phyloP scores from a whole-genome alignment of 441 rosid species.

The Gossypium lobatum region DNA sequence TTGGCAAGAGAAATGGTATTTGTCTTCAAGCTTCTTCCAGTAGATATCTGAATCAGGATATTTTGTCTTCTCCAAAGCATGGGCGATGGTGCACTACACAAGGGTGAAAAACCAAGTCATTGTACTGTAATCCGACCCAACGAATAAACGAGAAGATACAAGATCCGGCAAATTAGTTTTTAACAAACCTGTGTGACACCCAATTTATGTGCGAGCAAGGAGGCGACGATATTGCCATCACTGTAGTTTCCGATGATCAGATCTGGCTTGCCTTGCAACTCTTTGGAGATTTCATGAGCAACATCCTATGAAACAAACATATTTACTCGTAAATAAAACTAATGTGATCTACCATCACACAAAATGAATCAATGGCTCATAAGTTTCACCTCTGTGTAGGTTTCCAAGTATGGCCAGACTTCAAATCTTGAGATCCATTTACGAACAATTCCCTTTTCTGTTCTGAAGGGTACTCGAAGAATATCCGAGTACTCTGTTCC shows the following conservation, averaged over 20 bases:
- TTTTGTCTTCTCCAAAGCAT: slow-evolving; percentile 91
- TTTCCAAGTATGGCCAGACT: slow-evolving; percentile 98
- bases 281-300: slow-evolving; percentile 73
- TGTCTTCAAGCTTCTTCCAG: slow-evolving; percentile 88
- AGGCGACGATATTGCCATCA: slow-evolving; percentile 94
- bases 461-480: slow-evolving; percentile 89
- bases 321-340: not conserved
- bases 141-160: not conserved
- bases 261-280: slow-evolving; percentile 93
- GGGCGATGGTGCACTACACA: slow-evolving; percentile 89
- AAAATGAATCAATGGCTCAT: not conserved
- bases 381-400: slow-evolving; percentile 71
- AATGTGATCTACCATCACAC: not conserved
- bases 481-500: slow-evolving; percentile 79
- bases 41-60: slow-evolving; percentile 92
- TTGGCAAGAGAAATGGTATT: slow-evolving; percentile 94
- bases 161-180: not conserved
- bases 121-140: not conserved
- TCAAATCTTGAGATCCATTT: slow-evolving; percentile 93
- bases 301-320: slow-evolving; percentile 54
- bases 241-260: slow-evolving; percentile 93
- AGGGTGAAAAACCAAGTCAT: not conserved
- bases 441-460: slow-evolving; percentile 76
- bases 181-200: slow-evolving; percentile 82
- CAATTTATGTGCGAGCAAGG: slow-evolving; percentile 78